A percentile compares a stretch with the other conserved stretches of the same genome.
These are phyloP conservation scores for Didymella pinodella DNA, from an alignment of 2,329 filamentous ascomycete species.

Conservation along the genomic window DNA sequence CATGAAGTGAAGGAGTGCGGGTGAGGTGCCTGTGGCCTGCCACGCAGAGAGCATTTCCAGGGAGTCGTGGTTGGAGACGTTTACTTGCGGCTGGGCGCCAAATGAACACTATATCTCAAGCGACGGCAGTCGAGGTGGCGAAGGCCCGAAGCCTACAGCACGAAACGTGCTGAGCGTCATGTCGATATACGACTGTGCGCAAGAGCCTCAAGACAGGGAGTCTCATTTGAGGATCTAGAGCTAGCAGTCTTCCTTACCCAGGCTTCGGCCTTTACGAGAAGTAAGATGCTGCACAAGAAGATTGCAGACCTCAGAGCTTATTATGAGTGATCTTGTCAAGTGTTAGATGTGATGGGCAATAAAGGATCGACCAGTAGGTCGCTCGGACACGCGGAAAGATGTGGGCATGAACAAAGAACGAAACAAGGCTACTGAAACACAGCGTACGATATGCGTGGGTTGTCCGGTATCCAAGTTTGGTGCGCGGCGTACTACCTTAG, in stretches of 20 bases:
- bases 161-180: slow-evolving; percentile 41
- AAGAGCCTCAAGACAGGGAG: not conserved
- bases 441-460: slow-evolving; percentile 8
- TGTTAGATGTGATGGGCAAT: not conserved
- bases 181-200: not conserved
- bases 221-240: not conserved
- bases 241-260: not conserved
- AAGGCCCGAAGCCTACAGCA: slow-evolving; percentile 11
- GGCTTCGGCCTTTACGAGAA: not conserved
- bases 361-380: not conserved
- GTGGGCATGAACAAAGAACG: not conserved
- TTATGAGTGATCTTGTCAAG: not conserved
- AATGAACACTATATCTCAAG: slow-evolving; percentile 24
- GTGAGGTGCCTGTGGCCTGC: slow-evolving; percentile 16
- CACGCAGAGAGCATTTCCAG: slow-evolving; percentile 21
- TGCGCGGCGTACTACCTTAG: not conserved
- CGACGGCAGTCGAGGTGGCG: slow-evolving; percentile 5
- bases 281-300: not conserved
- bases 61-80: not conserved
- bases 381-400: not conserved
- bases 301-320: not conserved
- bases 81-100: slow-evolving; percentile 6
- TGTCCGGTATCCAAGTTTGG: not conserved
- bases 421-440: slow-evolving; percentile 9
- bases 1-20: slow-evolving; percentile 10